Percentiles rank a stretch among this genome's conserved stretches.
Evolutionary conservation across 306 rosid species (phyloP).

Genomic region (Lablab purpureus): DNA sequence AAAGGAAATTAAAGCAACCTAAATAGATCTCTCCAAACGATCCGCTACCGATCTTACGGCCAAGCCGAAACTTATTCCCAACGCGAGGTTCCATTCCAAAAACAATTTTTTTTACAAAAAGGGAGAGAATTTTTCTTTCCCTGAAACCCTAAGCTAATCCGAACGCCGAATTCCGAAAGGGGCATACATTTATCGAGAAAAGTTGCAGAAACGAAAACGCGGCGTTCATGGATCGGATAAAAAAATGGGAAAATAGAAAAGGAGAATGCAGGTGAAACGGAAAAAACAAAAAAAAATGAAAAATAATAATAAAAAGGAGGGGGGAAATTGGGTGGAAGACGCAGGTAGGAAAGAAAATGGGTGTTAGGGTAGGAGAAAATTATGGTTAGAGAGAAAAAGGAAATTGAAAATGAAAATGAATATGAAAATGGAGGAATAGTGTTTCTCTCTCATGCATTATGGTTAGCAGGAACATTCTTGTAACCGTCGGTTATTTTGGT

Average conservation of each 20-base stretch:
- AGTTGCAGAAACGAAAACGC: constrained; percentile 14
- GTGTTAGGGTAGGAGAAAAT: neutral
- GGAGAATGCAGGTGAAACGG: neutral
- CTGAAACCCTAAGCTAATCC: constrained; percentile 57
- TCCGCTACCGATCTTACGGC: constrained; percentile 93
- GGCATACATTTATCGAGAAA: neutral
- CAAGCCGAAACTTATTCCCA: constrained; percentile 81
- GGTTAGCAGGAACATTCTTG: constrained; percentile 19
- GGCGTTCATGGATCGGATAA: constrained; percentile 46
- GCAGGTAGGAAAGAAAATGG: neutral
- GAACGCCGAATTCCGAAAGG: constrained; percentile 40
- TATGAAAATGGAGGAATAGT: neutral
- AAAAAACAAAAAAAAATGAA: neutral
- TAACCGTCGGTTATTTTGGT: constrained; percentile 41
- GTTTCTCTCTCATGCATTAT: constrained; percentile 11
- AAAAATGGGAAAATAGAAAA: neutral
- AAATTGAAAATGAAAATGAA: neutral
- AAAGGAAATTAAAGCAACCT: constrained; percentile 49
- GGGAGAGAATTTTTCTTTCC: neutral
- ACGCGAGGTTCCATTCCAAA: constrained; percentile 85
- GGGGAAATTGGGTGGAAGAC: no score
- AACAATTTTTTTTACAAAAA: neutral
- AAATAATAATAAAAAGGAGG: neutral
- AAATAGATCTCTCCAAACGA: constrained; percentile 96
- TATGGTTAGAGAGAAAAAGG: constrained; percentile 12